Conservation (phyloP, 306 rosid genomes). For the Morella rubra region DNA sequence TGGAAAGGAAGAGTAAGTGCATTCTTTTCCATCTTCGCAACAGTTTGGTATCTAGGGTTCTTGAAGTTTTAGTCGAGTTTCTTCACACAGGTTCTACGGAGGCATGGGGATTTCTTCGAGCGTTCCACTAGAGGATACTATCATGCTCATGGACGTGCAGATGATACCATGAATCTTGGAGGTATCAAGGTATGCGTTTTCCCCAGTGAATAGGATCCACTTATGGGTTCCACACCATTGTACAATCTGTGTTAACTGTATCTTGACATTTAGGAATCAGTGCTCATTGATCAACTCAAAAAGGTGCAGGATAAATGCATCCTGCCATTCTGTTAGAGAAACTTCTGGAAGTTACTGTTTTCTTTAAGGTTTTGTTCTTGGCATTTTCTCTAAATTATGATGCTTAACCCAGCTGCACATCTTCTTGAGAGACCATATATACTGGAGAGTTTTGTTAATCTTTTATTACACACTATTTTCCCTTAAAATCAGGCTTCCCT, state of each 20-base stretch:
- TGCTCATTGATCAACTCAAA: neutral
- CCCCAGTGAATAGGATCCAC: neutral
- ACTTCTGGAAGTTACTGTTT: neutral
- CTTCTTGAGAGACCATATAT: neutral
- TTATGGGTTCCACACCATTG: neutral
- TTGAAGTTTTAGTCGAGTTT: slow-evolving; percentile 25
- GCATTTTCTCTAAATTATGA: neutral
- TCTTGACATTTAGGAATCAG: neutral
- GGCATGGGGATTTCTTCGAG: slow-evolving; percentile 96
- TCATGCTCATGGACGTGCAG: slow-evolving; percentile 96
- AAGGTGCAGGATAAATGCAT: neutral
- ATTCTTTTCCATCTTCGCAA: slow-evolving; percentile 27
- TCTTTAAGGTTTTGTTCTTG: neutral
- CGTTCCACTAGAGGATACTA: slow-evolving; percentile 76
- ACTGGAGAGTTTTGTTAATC: neutral
- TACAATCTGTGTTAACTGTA: neutral
- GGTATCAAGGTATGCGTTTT: slow-evolving; percentile 79
- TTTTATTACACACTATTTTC: neutral
- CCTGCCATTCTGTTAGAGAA: neutral
- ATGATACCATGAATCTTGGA: slow-evolving; percentile 97
- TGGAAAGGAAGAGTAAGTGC: slow-evolving; percentile 73
- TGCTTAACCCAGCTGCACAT: neutral
- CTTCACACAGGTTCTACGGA: slow-evolving; percentile 62
- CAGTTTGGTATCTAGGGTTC: slow-evolving; percentile 2
- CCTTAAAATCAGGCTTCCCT: neutral